phyloP scores from a whole-genome alignment of 164 flowering plant genomes.

The Nelumbo lutea region DNA sequence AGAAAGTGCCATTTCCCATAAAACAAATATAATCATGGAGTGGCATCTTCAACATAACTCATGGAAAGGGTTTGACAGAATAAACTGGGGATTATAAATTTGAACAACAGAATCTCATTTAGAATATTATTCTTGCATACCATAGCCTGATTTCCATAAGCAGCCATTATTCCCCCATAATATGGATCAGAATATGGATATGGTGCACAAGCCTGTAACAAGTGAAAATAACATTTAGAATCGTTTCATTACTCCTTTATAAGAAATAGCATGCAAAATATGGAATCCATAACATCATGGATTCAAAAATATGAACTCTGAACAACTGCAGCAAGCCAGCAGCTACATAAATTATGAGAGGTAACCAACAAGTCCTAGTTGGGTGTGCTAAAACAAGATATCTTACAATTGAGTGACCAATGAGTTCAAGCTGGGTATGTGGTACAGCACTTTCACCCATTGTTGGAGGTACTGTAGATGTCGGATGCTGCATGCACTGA shows the following conservation, averaged over 20 bases:
- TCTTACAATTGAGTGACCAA: slow-evolving; percentile 85
- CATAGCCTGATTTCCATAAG: slow-evolving; percentile 77
- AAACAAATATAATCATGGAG: no score
- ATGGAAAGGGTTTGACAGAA: no score
- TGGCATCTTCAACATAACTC: no score
- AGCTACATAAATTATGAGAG: background rate
- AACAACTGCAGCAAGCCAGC: background rate
- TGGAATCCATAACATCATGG: background rate
- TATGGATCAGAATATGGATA: slow-evolving; percentile 74
- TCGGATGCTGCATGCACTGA: slow-evolving; percentile 31
- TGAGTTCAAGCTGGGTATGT: slow-evolving; percentile 73
- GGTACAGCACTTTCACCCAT: slow-evolving; percentile 43
- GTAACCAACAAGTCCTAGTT: no score
- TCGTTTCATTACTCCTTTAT: slow-evolving; percentile 1
- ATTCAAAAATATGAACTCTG: background rate
- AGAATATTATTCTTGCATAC: slow-evolving; percentile 27
- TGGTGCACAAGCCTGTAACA: slow-evolving; percentile 71
- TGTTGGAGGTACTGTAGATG: slow-evolving; percentile 31
- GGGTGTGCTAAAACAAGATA: background rate
- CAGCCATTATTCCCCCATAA: slow-evolving; percentile 72
- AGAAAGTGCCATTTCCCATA: no score
- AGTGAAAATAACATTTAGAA: slow-evolving; percentile 10
- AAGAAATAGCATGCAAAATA: background rate
- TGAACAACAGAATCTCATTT: no score
- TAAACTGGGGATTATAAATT: no score